Base-by-base conservation (phyloP, 2,329 filamentous ascomycete genomes). In the Pseudopyricularia cyperi region DNA sequence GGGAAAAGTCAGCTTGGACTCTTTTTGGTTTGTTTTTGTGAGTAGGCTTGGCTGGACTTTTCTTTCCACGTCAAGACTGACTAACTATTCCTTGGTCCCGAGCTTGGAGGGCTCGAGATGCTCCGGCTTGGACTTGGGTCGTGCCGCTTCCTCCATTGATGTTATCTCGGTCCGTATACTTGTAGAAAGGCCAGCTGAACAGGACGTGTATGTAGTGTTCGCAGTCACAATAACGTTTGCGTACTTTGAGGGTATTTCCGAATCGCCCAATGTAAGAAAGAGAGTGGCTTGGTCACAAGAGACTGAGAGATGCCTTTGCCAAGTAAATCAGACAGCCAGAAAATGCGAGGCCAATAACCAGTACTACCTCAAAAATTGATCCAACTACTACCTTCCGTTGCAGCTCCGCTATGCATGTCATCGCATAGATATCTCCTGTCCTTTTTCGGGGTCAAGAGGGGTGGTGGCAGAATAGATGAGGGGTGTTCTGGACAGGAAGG, bases 31-130 rank as follows among this genome's bases (percentile, higher is more conserved):
- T 32, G 28, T 44, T 44, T 22, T 14, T 3, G 17, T 44, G 15
- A 9, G 6, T 22, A 11, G 7, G 15, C 24, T 37, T 19, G 30
- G 32, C 14, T 22, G 8, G 12, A 19, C 19, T n/a, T 24, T 42
- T 11, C 14, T 19, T 22, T n/a, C 14, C 8, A 24, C 19, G 37
- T 19, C 17, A 19, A 42, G 37, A 42, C 37, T 42, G 22, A 75
- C 80, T 60, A 72, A 94, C 89, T 95, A 94, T 74, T 91, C 83
- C 68, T 89, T 95, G 30, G 89, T 95, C 50, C 91, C 91, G 30
- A 97, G 79, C 65, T 78, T 69, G 64, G 74, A 95, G 17, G 89
- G 87, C 57, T 85, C 78, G 26, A 95, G 82, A 60, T 85, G 79
- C 1, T 68, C 68, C n/a, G 83, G 83, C 54, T 71, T 75, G 52